A percentile compares a stretch with the other conserved stretches of the same genome.
phyloP scores from a whole-genome alignment of 306 rosid species.

The Oxytropis ochrocephala region DNA sequence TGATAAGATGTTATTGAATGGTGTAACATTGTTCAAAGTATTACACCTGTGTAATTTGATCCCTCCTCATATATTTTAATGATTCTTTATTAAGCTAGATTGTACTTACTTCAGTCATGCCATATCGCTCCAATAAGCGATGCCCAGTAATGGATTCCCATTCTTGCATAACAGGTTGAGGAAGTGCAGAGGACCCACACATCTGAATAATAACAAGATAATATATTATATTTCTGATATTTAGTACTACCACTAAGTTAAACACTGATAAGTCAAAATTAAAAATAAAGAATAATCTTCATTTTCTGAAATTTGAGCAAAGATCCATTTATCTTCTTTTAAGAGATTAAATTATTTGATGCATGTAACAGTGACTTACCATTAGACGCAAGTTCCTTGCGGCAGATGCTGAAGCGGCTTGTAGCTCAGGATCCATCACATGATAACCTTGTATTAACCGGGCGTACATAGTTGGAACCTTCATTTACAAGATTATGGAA shows the following conservation, averaged over 20 bases:
- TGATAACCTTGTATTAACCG: conserved; percentile 82
- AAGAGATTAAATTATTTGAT: not conserved
- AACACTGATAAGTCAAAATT: not conserved
- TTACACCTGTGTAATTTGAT: too few species aligned
- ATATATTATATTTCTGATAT: not conserved
- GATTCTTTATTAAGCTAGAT: conserved; percentile 16
- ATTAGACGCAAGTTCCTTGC: conserved; percentile 87
- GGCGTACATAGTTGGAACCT: conserved; percentile 93
- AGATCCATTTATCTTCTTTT: not conserved
- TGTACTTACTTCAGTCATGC: conserved; percentile 87
- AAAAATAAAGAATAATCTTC: not conserved
- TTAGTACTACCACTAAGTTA: not conserved
- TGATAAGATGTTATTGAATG: too few species aligned
- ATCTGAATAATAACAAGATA: conserved; percentile 41
- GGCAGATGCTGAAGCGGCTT: conserved; percentile 67
- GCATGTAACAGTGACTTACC: conserved; percentile 40
- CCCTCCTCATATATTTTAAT: too few species aligned
- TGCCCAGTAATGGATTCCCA: conserved; percentile 90
- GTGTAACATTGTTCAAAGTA: too few species aligned
- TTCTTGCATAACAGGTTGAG: conserved; percentile 79
- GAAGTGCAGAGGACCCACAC: conserved; percentile 99
- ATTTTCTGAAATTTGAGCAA: not conserved
- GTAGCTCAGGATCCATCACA: conserved; percentile 73
- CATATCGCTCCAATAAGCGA: conserved; percentile 86
- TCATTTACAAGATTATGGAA: conserved; percentile 18